Percentiles rank a stretch among this genome's conserved stretches.
phyloP scores from a whole-genome alignment of 2,329 filamentous ascomycete species.

The Massarina eburnea region DNA sequence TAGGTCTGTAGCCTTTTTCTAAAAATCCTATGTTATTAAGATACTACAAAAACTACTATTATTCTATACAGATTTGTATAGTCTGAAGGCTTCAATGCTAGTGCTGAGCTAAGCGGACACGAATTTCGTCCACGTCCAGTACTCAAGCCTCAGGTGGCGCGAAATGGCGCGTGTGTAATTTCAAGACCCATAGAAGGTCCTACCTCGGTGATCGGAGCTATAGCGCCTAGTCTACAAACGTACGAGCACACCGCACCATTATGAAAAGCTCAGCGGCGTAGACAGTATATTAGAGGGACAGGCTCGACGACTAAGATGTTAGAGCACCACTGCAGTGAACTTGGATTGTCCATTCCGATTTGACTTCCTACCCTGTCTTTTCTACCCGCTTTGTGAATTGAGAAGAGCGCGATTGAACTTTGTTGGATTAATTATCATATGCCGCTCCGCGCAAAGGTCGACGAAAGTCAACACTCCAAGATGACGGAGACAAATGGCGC shows the following conservation, averaged over 20 bases:
- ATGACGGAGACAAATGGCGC: constrained; percentile 21
- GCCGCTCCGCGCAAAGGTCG: constrained; percentile 23
- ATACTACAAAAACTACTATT: too few species aligned
- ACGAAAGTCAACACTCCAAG: constrained; percentile 16
- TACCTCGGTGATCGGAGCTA: constrained; percentile 16
- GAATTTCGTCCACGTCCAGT: not conserved
- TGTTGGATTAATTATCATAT: constrained; percentile 14
- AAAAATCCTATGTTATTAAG: too few species aligned
- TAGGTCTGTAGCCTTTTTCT: too few species aligned
- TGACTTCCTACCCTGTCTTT: not conserved
- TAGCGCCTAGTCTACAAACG: constrained; percentile 13
- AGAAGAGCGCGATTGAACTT: not conserved
- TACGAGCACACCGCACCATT: not conserved
- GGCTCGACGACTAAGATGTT: constrained; percentile 2
- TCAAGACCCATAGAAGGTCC: too few species aligned
- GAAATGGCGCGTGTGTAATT: not conserved
- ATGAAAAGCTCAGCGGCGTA: not conserved
- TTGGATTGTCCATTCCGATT: not conserved
- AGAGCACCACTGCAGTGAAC: constrained; percentile 16
- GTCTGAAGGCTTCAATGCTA: too few species aligned
- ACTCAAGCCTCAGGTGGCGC: not conserved
- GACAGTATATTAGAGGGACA: constrained; percentile 1
- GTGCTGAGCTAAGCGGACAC: too few species aligned
- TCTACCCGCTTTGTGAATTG: not conserved
- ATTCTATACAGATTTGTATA: too few species aligned